Percentiles rank a stretch among this genome's conserved stretches.
Evolutionary conservation across 1,139 yeast genomes (phyloP).

Genomic region (Sugiyamaella grinbergsii): DNA sequence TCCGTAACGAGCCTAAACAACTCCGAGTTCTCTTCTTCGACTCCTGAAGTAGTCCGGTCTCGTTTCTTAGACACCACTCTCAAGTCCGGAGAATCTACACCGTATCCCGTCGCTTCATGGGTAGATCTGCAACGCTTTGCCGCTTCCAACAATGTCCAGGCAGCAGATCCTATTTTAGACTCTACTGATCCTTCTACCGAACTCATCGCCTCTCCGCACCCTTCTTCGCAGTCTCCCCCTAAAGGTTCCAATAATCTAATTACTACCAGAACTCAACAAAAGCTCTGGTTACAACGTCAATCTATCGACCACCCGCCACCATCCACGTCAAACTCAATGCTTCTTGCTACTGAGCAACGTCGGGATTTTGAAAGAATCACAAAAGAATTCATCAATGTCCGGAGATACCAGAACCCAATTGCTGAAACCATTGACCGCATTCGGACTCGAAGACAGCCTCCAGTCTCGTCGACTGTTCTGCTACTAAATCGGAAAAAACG

Average conservation of each 20-base stretch:
- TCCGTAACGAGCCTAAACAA: not conserved
- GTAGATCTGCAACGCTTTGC: slow-evolving; percentile 26
- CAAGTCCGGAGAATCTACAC: slow-evolving; percentile 18
- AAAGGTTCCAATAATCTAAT: too few relatives aligned
- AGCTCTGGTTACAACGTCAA: slow-evolving; percentile 81
- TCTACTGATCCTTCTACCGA: too few relatives aligned
- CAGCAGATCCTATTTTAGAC: too few relatives aligned
- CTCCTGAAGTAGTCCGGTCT: slow-evolving; percentile 10
- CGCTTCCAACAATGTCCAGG: not conserved
- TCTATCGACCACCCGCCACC: slow-evolving; percentile 49
- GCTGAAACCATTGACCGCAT: slow-evolving; percentile 59
- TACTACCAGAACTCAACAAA: slow-evolving; percentile 77
- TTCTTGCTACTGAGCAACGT: slow-evolving; percentile 51
- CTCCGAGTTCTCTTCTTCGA: not conserved
- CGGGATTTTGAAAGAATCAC: slow-evolving; percentile 76
- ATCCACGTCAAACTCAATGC: slow-evolving; percentile 20
- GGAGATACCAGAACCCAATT: slow-evolving; percentile 70
- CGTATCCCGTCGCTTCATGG: slow-evolving; percentile 27
- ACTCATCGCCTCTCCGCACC: too few relatives aligned
- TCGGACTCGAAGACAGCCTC: slow-evolving; percentile 25
- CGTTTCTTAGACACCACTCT: slow-evolving; percentile 2
- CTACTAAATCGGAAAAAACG: slow-evolving; percentile 12
- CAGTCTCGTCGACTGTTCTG: slow-evolving; percentile 8
- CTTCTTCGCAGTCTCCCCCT: too few relatives aligned
- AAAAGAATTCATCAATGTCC: slow-evolving; percentile 68